Conservation (phyloP, 106 monocot species). For the Acorus gramineus region DNA sequence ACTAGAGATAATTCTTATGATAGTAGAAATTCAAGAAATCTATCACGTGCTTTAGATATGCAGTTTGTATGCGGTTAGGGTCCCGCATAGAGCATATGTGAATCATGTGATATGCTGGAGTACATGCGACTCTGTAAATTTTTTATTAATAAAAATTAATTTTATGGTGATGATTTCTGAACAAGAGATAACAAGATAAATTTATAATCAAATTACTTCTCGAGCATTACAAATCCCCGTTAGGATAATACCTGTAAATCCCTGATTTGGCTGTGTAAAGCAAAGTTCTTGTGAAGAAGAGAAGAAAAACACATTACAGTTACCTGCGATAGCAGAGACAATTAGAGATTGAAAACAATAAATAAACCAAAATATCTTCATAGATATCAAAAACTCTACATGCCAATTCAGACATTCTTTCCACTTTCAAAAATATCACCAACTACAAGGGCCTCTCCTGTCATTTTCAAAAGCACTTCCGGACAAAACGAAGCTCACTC, state of each 20-base stretch:
- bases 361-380: background rate
- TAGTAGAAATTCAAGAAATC: too few species aligned
- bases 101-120: background rate
- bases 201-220: too few species aligned
- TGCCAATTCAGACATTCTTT: background rate
- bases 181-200: too few species aligned
- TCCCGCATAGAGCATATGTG: too few species aligned
- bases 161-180: too few species aligned
- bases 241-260: constrained; percentile 26
- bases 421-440: too few species aligned
- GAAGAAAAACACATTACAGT: constrained; percentile 27
- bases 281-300: constrained; percentile 42
- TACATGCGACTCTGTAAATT: background rate
- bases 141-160: background rate
- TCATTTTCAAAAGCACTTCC: too few species aligned
- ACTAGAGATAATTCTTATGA: too few species aligned
- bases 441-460: too few species aligned
- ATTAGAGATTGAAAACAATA: background rate
- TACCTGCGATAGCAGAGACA: constrained; percentile 11
- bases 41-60: too few species aligned
- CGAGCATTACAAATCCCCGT: background rate
- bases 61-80: too few species aligned
- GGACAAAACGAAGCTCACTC: background rate
- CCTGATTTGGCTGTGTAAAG: constrained; percentile 27
- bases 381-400: background rate